Evolutionary conservation across 1,139 yeast species (phyloP).

Genomic region (Hansenula anomala): DNA sequence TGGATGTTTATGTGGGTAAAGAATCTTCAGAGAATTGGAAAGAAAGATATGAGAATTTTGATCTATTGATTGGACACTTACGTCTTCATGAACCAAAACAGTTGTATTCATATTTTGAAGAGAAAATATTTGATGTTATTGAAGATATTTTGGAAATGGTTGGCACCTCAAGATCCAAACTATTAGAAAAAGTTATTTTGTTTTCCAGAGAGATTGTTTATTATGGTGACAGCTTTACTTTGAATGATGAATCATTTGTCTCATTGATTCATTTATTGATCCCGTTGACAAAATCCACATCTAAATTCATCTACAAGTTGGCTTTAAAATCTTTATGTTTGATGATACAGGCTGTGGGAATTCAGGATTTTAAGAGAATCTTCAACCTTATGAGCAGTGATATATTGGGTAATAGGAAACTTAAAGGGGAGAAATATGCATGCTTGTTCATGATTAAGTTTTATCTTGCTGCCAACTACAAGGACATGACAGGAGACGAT

Average conservation of each 20-base stretch:
- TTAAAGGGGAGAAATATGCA: constrained; percentile 19
- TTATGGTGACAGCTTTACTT: constrained; percentile 9
- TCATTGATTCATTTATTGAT: constrained; percentile 15
- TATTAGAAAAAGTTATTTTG: constrained; percentile 14
- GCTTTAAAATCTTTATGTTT: constrained; percentile 19
- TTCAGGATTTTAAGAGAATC: constrained; percentile 11
- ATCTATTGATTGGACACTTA: constrained; percentile 15
- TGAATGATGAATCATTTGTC: constrained; percentile 10
- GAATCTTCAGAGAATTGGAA: constrained; percentile 21
- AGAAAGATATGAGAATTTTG: constrained; percentile 10
- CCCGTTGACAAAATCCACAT: constrained; percentile 17
- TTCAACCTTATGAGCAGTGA: constrained; percentile 14
- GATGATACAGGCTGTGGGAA: constrained; percentile 18
- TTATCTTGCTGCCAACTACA: constrained; percentile 13
- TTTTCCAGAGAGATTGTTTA: constrained; percentile 20
- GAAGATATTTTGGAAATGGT: constrained; percentile 12
- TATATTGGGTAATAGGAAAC: constrained; percentile 10
- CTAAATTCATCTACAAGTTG: constrained; percentile 9
- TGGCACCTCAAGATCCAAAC: constrained; percentile 13
- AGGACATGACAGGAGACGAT: constrained; percentile 3
- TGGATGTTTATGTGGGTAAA: constrained; percentile 9
- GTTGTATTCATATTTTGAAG: constrained; percentile 10
- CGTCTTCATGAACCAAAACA: constrained; percentile 12
- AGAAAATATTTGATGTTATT: constrained; percentile 7
- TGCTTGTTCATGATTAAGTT: constrained; percentile 20